Conservation (phyloP, 1,284 basidiomycete genomes). For the Moesziomyces parantarcticus region DNA sequence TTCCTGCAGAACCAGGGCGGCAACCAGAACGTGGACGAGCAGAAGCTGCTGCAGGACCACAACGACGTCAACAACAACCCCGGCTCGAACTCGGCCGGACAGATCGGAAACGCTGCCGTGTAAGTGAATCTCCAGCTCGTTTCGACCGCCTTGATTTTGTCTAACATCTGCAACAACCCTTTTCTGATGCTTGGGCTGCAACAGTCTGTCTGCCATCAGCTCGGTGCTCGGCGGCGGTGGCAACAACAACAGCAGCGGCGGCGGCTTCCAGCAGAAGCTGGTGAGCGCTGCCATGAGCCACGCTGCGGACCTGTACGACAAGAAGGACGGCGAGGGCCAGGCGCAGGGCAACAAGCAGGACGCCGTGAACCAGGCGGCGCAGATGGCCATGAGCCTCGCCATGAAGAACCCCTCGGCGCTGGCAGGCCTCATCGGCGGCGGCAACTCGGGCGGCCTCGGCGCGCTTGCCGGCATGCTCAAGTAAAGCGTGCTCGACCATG, state of each 20-base stretch:
- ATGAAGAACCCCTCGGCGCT: slow-evolving; percentile 57
- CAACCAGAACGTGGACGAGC: slow-evolving; percentile 54
- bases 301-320: slow-evolving; percentile 51
- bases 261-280: slow-evolving; percentile 51
- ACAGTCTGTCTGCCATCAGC: slow-evolving; percentile 52
- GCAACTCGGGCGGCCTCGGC: slow-evolving; percentile 50
- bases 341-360: slow-evolving; percentile 65
- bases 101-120: slow-evolving; percentile 62
- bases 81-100: slow-evolving; percentile 40
- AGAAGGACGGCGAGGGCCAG: slow-evolving; percentile 61
- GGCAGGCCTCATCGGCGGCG: slow-evolving; percentile 52
- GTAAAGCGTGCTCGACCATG: slow-evolving; percentile 4
- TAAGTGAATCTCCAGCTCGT: slow-evolving; percentile 15
- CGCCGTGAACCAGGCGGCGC: slow-evolving; percentile 65
- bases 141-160: too few species aligned
- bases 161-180: not conserved
- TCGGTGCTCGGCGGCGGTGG: slow-evolving; percentile 45
- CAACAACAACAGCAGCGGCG: slow-evolving; percentile 24
- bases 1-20: slow-evolving; percentile 53
- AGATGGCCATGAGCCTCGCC: slow-evolving; percentile 64
- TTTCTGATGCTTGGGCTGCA: not conserved
- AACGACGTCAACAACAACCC: slow-evolving; percentile 53
- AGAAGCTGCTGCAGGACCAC: slow-evolving; percentile 53
- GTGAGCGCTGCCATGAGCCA: slow-evolving; percentile 47
- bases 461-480: slow-evolving; percentile 46